These are phyloP conservation scores for Dinochytrium kinnereticum DNA, from an alignment of 371 early-diverging fungal genomes.

Conservation along the genomic window DNA sequence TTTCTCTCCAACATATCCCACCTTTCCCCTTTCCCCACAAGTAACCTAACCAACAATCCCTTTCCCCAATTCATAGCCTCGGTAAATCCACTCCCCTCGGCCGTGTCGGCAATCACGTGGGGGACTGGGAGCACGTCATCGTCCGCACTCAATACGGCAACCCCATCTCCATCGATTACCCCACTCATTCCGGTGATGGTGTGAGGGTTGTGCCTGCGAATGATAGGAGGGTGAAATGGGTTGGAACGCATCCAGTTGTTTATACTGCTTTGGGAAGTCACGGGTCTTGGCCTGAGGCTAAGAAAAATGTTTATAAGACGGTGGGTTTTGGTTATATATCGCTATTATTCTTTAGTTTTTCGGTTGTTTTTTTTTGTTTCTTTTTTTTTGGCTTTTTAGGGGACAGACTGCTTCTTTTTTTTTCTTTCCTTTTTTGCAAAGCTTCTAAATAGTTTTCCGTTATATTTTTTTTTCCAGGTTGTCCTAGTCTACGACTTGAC, in stretches of 20 bases:
- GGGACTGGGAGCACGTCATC: slow-evolving; percentile 28
- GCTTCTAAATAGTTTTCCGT: too few relatives aligned
- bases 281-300: slow-evolving; percentile 20
- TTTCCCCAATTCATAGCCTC: neutral
- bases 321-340: neutral
- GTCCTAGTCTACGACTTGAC: slow-evolving; percentile 23
- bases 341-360: neutral
- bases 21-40: neutral
- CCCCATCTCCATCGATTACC: slow-evolving; percentile 16
- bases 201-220: neutral
- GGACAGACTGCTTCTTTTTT: too few relatives aligned
- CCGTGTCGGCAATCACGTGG: slow-evolving; percentile 24
- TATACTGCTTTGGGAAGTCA: slow-evolving; percentile 27
- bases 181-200: slow-evolving; percentile 18
- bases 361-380: too few relatives aligned
- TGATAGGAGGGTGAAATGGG: slow-evolving; percentile 7
- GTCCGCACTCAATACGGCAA: slow-evolving; percentile 22
- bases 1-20: neutral
- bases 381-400: too few relatives aligned
- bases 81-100: slow-evolving; percentile 19
- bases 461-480: too few relatives aligned
- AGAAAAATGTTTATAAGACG: slow-evolving; percentile 20
- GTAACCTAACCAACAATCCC: neutral
- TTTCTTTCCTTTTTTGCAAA: too few relatives aligned
- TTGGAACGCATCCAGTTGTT: slow-evolving; percentile 17